Base-by-base conservation (phyloP, 2,329 filamentous ascomycete species). In the Microsporum audouinii region DNA sequence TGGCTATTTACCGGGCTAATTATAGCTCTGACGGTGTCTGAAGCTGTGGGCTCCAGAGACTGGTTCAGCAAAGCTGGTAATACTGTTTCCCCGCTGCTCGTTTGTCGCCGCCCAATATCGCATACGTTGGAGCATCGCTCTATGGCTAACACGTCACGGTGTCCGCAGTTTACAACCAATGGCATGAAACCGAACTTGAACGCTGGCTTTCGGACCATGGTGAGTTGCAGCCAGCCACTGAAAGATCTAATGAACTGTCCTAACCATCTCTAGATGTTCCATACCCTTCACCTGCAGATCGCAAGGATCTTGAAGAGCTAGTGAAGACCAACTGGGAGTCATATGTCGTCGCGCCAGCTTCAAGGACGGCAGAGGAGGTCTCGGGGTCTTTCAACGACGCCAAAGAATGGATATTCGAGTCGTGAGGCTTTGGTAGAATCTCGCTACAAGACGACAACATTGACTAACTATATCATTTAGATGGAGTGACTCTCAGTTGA, bases 151-250 rank as follows among this genome's bases (percentile, higher is more conserved):
- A 29, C 34, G 38, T 39, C 71, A 63, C 65, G 64, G 63, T 47
- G 23, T 2, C 43, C 23, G 57, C 71, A 96, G 92, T 87, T 14
- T 97, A 97, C 81, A 96, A 97, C 78, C 96, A 94, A 75, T 99
- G 94, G 94, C 92, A 97, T 70, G 87, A 97, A 80, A 95, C 89
- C 27, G 94, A 99, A 81, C 84, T 99, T 34, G 92, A 99, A 79
- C 85, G 91, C 70, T 99, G 94, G 94, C 85, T 99, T 57, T 88
- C 88, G 34, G 94, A 99, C 72, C 83, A 97, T 77, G 84, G 75
- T 76, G 66, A 49, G 61, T 57, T 34, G 49, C 7, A 27, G 12
- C 12, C 29, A 2, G 49, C 27, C 5, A 10, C 43, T 10, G 10
- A 31, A 17, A 33, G 12, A 27, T n/a, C 49, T 23, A 33, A 5